Base-by-base conservation (phyloP, 106 monocot species). In the Platanthera guangdongensis region DNA sequence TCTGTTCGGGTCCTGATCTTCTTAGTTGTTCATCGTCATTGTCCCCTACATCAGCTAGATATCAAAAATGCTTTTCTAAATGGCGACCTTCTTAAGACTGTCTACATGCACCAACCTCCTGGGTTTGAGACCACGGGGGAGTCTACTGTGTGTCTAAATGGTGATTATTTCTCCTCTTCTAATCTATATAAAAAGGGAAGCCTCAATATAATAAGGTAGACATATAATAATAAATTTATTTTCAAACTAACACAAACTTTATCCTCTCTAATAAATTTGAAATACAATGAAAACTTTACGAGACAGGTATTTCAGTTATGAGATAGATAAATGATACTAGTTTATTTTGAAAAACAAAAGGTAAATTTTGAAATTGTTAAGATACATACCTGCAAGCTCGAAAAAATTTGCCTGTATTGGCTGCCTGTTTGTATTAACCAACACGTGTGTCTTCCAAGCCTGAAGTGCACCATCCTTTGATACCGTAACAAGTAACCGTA, bases 391-490 rank as follows among this genome's bases (percentile, higher is more conserved):
- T 92, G 97, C 97, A 78, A 84, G 86, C 80, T 92, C 94, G 82
- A 99, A 99, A 84, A 99, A 99, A 75, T 82, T 90, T 80, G 94
- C 85, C 79, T 84, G 88, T 84, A 93, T 89, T 54, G 96, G 92
- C 75, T 89, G 93, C 68, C 82, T 88, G 77, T 99, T 99, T 79
- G 92, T 80, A 83, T 99, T 99, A 47, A 85, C 77, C 4, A 87
- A 69, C 14, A 99, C 92, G 57, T 84, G 91, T 70, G 92, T 94
- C 73, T 87, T 99, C 97, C 97, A 99, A 6, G 88, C 88, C 85
- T 99, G 94, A 80, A 99, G 80, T 69, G 87, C 73, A 12, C 97
- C 97, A 85, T 94, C 91, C 83, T 79, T 94, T 47, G 92, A 85
- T 73, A 99, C 83, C 73, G 97, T 99, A 10, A 90, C 86, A 76